These are phyloP conservation scores for Aspergillus conjunctus DNA, from an alignment of 495 filamentous ascomycete species.

Conservation along the genomic window DNA sequence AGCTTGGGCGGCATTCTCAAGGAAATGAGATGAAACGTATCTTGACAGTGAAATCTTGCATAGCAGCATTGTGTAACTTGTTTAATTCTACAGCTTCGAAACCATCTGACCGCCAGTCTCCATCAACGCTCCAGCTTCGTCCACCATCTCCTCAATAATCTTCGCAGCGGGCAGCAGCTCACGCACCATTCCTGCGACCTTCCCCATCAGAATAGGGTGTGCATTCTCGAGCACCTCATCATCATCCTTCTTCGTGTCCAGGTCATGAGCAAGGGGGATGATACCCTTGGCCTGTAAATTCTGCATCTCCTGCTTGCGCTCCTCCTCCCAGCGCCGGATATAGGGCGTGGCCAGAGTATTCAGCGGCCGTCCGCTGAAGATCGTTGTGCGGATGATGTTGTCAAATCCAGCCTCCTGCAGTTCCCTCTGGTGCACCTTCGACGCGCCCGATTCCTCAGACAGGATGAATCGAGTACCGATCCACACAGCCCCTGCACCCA, in stretches of 20 bases:
- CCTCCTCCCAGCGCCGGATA: constrained; percentile 93
- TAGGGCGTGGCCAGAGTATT: constrained; percentile 90
- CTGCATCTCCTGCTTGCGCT: constrained; percentile 86
- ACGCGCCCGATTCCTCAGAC: constrained; percentile 88
- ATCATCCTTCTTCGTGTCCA: constrained; percentile 76
- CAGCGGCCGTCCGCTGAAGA: constrained; percentile 95
- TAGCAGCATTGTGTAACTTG: too few species aligned
- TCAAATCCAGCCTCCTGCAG: constrained; percentile 88
- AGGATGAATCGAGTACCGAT: constrained; percentile 95
- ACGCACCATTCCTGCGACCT: constrained; percentile 88
- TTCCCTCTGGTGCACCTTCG: constrained; percentile 92
- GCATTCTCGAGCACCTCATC: constrained; percentile 87
- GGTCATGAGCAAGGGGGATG: constrained; percentile 90
- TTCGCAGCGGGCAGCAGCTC: constrained; percentile 89
- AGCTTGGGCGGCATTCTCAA: too few species aligned
- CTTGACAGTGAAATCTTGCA: too few species aligned
- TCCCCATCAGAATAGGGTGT: constrained; percentile 92
- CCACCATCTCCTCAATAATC: constrained; percentile 91
- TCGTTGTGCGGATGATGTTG: constrained; percentile 93
- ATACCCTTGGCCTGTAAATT: constrained; percentile 81
- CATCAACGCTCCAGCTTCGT: constrained; percentile 72
- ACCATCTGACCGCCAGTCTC: constrained; percentile 65
- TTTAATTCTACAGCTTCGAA: constrained; percentile 65
- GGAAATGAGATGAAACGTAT: too few species aligned
- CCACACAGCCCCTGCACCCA: constrained; percentile 92